Conservation (phyloP, 1,284 basidiomycete species). For the Rhodotorula sp. region DNA sequence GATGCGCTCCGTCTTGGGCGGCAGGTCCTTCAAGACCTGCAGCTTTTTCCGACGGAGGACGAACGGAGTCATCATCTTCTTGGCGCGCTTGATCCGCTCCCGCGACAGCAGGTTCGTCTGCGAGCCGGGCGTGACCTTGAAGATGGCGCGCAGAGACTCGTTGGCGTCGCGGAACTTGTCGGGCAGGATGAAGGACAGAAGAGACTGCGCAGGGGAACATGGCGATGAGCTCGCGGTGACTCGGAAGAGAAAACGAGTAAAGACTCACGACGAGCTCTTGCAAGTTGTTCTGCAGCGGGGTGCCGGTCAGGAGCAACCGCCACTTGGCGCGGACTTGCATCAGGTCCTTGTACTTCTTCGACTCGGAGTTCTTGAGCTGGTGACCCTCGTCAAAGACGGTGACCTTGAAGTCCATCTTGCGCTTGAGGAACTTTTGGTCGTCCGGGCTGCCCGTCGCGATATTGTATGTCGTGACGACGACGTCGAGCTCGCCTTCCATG, state of each 20-base stretch:
- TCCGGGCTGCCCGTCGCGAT: slow-evolving; percentile 81
- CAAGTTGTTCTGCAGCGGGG: slow-evolving; percentile 78
- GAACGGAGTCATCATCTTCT: slow-evolving; percentile 99
- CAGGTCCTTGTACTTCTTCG: slow-evolving; percentile 87
- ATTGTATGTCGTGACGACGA: slow-evolving; percentile 94
- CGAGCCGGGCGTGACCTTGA: slow-evolving; percentile 89
- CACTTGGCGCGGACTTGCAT: slow-evolving; percentile 82
- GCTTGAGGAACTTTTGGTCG: slow-evolving; percentile 85
- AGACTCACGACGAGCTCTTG: slow-evolving; percentile 85
- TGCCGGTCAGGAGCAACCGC: slow-evolving; percentile 91
- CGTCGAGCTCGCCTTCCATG: slow-evolving; percentile 72
- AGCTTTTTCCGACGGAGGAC: slow-evolving; percentile 93
- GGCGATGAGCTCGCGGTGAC: too few relatives aligned
- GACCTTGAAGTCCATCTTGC: slow-evolving; percentile 84
- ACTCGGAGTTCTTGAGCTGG: slow-evolving; percentile 93
- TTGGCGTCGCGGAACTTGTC: slow-evolving; percentile 75
- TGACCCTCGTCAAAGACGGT: slow-evolving; percentile 97
- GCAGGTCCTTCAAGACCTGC: slow-evolving; percentile 87
- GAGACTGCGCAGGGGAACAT: slow-evolving; percentile 60
- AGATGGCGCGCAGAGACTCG: slow-evolving; percentile 84
- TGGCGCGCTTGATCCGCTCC: slow-evolving; percentile 62
- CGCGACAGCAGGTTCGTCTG: slow-evolving; percentile 83
- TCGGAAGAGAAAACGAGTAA: too few relatives aligned
- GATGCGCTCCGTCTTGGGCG: slow-evolving; percentile 85
- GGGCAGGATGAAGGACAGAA: slow-evolving; percentile 97